phyloP scores from a whole-genome alignment of 2,329 filamentous ascomycete species.

The Beauveria sp. region DNA sequence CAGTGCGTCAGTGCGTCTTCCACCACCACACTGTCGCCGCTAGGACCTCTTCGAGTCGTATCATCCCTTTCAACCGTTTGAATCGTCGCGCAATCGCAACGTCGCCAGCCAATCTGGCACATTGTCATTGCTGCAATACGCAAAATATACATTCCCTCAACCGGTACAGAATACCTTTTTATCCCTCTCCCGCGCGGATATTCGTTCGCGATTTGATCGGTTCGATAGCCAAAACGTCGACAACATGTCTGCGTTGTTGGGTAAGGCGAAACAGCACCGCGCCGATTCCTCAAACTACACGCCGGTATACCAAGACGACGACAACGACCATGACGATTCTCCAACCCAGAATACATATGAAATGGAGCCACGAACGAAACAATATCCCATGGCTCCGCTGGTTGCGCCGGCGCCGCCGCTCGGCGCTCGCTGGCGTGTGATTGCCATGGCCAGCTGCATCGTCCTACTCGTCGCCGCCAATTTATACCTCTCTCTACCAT shows the following conservation, averaged over 20 bases:
- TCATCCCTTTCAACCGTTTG: not conserved
- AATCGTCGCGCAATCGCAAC: not conserved
- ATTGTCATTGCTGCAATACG: not conserved
- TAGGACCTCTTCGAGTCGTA: not conserved
- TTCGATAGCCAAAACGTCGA: not conserved
- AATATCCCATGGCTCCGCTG: not conserved
- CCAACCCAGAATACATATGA: not conserved
- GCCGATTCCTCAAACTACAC: slow-evolving; percentile 22
- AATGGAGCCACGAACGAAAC: not conserved
- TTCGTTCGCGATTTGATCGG: not conserved
- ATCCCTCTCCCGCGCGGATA: not conserved
- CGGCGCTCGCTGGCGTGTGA: slow-evolving; percentile 20
- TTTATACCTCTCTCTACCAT: slow-evolving; percentile 29
- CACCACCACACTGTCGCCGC: not conserved
- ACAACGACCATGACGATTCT: slow-evolving; percentile 11
- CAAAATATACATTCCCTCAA: no score
- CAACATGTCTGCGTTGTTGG: slow-evolving; percentile 4
- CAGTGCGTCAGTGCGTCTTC: not conserved
- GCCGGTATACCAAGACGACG: slow-evolving; percentile 26
- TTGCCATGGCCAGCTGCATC: slow-evolving; percentile 25
- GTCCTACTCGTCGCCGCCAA: slow-evolving; percentile 31
- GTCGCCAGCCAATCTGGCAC: not conserved
- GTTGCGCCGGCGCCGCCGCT: slow-evolving; percentile 10
- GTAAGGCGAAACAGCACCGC: not conserved
- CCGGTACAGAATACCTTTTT: no score